Evolutionary conservation across 306 rosid species (phyloP), one percentile per base, ranked within the genome.

Genomic region (Acmispon strigosus): DNA sequence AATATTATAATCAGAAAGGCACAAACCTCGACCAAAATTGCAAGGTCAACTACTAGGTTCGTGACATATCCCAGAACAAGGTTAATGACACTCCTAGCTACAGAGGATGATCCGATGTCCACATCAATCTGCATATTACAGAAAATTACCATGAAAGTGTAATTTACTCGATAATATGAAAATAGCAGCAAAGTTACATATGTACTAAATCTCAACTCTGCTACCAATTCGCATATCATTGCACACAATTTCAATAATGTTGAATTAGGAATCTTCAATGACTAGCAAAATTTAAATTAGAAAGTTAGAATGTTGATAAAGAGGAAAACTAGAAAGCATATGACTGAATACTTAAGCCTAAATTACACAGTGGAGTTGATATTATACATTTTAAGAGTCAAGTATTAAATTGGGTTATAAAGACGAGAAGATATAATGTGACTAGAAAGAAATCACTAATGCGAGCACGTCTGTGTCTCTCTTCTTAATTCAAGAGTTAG

Each of bases 21-120:
- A 58, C 84, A 72, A 62, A 94, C 98, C 98, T 94, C 98, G 55
- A 94, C 86, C 64, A 94, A 83, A 85, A 90, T 88, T 45, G 95
- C 96, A 55, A 94, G 98, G 86, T 94, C 98, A 27, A 90, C 95
- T 9, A 94, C 97, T 62, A 94, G 71, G 85, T 89, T 88, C 41
- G 98, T 94, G 77, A 94, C 94, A 66, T 94, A 94, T 80, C 98
- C 98, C 57, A 94, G 75, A 73, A 94, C 98, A 81, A 94, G 87
- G 81, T 94, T 85, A 36, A 94, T 89, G 56, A 94, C 88, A 72
- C 98, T 65, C 77, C 90, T 88, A 58, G 98, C 98, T 41, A 90
- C 98, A 0, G 98, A 87, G 13, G 98, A 94, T 49, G 98, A 94
- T 80, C 98, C 98, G 67, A 94, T 90, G 78, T 90, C 98, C 75